phyloP scores from a whole-genome alignment of 768 basidiomycete species.

The Amylocystis lapponica region DNA sequence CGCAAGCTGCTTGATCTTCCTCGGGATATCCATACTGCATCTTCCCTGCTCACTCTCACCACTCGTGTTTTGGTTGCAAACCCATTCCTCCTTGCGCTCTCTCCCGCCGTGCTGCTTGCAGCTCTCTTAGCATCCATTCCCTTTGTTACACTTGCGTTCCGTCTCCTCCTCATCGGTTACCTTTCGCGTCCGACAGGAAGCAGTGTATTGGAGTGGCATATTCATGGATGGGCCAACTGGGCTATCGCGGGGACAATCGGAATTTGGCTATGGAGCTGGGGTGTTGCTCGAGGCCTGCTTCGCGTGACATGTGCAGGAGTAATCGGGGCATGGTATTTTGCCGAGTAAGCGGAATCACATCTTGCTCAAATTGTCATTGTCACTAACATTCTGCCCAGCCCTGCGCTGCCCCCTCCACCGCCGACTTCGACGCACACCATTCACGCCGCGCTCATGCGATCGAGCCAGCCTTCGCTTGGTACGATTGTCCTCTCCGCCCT shows the following conservation, averaged over 20 bases:
- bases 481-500: slow-evolving; percentile 72
- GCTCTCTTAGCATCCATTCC: slow-evolving; percentile 70
- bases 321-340: slow-evolving; percentile 90
- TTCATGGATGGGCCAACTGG: slow-evolving; percentile 66
- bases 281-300: slow-evolving; percentile 72
- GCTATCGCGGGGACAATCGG: slow-evolving; percentile 50
- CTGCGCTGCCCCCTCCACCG: slow-evolving; percentile 29
- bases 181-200: slow-evolving; percentile 33
- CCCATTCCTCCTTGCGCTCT: slow-evolving; percentile 70
- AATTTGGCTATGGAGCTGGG: slow-evolving; percentile 72
- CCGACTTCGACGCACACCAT: slow-evolving; percentile 65
- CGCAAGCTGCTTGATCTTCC: slow-evolving; percentile 70
- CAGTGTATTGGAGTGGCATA: slow-evolving; percentile 47
- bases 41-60: slow-evolving; percentile 49
- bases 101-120: slow-evolving; percentile 63
- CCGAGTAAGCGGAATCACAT: slow-evolving; percentile 37
- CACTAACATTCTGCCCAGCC: slow-evolving; percentile 11
- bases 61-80: slow-evolving; percentile 66
- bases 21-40: slow-evolving; percentile 61
- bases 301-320: slow-evolving; percentile 76
- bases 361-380: background rate
- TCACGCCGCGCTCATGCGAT: slow-evolving; percentile 70
- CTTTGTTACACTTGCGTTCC: slow-evolving; percentile 72
- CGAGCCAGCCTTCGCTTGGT: slow-evolving; percentile 79
- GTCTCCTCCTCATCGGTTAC: slow-evolving; percentile 69